A percentile compares a stretch with the other conserved stretches of the same genome.
phyloP scores from a whole-genome alignment of 805 yeast species.

The Teunomyces atbi region DNA sequence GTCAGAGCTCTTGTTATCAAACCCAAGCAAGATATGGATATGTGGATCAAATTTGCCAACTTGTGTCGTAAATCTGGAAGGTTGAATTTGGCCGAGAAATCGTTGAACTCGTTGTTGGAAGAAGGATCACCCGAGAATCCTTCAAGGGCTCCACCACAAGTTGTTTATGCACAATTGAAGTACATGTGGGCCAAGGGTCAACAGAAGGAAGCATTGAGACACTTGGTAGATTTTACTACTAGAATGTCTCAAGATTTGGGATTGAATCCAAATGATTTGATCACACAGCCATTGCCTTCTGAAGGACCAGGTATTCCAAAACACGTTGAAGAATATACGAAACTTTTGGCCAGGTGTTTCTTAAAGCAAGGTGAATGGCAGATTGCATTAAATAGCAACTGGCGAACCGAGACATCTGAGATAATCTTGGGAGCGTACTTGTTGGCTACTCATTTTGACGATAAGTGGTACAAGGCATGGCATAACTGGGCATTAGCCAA shows the following conservation, averaged over 20 bases:
- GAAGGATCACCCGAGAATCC: slow-evolving; percentile 62
- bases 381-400: slow-evolving; percentile 70
- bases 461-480: slow-evolving; percentile 97
- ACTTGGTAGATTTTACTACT: slow-evolving; percentile 85
- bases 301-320: slow-evolving; percentile 67
- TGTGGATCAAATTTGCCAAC: slow-evolving; percentile 98
- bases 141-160: slow-evolving; percentile 91
- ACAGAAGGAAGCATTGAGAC: slow-evolving; percentile 79
- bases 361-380: slow-evolving; percentile 99
- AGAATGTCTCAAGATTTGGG: slow-evolving; percentile 88
- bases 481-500: slow-evolving; percentile 99
- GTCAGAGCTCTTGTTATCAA: slow-evolving; percentile 90
- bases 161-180: slow-evolving; percentile 94
- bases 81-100: slow-evolving; percentile 86
- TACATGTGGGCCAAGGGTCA: slow-evolving; percentile 97
- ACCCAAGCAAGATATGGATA: slow-evolving; percentile 95
- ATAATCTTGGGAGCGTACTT: slow-evolving; percentile 88
- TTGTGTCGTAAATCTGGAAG: slow-evolving; percentile 93
- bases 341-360: slow-evolving; percentile 86
- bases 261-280: slow-evolving; percentile 79
- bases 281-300: slow-evolving; percentile 80
- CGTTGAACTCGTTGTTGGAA: slow-evolving; percentile 75
- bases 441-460: slow-evolving; percentile 92
- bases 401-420: slow-evolving; percentile 77
- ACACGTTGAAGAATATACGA: slow-evolving; percentile 80